Percentiles rank a stretch among this genome's conserved stretches.
phyloP scores from a whole-genome alignment of 2,329 filamentous ascomycete species.

The Claviceps arundinis region DNA sequence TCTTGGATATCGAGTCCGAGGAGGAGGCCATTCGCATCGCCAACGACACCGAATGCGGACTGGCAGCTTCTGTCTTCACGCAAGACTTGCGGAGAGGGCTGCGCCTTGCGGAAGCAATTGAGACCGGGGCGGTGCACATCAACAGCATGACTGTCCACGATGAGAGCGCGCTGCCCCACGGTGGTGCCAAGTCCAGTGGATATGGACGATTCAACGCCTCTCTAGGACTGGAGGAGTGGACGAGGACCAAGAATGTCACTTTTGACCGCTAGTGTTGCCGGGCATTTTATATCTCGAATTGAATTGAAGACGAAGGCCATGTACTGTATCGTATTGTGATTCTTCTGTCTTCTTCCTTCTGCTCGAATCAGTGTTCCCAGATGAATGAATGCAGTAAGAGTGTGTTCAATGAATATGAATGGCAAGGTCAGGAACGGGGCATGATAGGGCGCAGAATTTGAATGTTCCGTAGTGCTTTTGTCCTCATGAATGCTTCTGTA shows the following conservation, averaged over 20 bases:
- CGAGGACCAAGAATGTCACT: conserved; percentile 50
- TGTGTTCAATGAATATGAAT: too few relatives aligned
- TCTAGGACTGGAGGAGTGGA: conserved; percentile 45
- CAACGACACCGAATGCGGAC: conserved; percentile 72
- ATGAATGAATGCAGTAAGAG: too few relatives aligned
- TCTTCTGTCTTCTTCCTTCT: too few relatives aligned
- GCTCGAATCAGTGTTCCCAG: too few relatives aligned
- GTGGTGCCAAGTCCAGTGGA: conserved; percentile 51
- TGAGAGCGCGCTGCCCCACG: conserved; percentile 49
- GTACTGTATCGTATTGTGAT: too few relatives aligned
- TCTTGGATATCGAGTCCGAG: conserved; percentile 52
- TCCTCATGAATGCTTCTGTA: too few relatives aligned
- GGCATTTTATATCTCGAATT: too few relatives aligned
- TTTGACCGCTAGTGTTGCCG: conserved; percentile 25
- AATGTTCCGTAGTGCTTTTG: too few relatives aligned
- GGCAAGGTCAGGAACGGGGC: too few relatives aligned
- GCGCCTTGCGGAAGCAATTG: conserved; percentile 46
- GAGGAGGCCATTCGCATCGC: conserved; percentile 61
- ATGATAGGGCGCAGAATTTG: too few relatives aligned
- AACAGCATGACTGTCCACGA: conserved; percentile 55
- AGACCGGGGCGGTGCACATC: conserved; percentile 56
- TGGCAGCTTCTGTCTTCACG: conserved; percentile 60
- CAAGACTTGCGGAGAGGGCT: conserved; percentile 47
- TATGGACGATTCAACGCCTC: conserved; percentile 47
- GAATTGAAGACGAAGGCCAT: too few relatives aligned